These are phyloP conservation scores for Dictyostelium brefeldianum DNA, from an alignment of 78 protist species.

Conservation along the genomic window DNA sequence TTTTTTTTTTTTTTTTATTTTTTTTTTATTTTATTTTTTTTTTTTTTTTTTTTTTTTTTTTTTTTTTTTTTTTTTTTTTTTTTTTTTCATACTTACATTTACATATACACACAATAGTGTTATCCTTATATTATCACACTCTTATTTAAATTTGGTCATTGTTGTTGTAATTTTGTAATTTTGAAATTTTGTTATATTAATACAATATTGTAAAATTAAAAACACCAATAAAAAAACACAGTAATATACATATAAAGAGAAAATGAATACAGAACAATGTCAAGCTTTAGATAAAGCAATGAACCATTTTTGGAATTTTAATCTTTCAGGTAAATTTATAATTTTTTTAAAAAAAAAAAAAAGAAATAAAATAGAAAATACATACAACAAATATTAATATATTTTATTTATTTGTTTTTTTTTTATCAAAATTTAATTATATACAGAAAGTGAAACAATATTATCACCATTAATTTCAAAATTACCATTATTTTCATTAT, in stretches of 20 bases:
- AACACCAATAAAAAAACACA: too few relatives aligned
- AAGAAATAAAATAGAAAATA: neutral
- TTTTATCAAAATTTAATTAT: too few relatives aligned
- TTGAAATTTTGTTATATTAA: too few relatives aligned
- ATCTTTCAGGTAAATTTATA: constrained; percentile 34
- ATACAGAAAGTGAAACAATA: constrained; percentile 57
- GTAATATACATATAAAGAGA: neutral
- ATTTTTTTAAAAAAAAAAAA: neutral
- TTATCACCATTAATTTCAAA: constrained; percentile 3
- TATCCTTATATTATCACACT: too few relatives aligned
- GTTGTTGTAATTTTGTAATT: too few relatives aligned
- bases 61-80: too few relatives aligned
- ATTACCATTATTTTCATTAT: constrained; percentile 55
- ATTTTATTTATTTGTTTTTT: neutral
- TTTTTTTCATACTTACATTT: too few relatives aligned
- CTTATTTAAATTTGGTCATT: too few relatives aligned
- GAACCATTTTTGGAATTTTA: constrained; percentile 54
- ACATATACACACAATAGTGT: too few relatives aligned
- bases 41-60: too few relatives aligned
- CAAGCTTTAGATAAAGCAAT: constrained; percentile 66
- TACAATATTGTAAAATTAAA: neutral
- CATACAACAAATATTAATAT: neutral
- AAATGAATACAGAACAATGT: constrained; percentile 58
- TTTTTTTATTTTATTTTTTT: too few relatives aligned
- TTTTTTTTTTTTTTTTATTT: too few relatives aligned